Evolutionary conservation across 139 green algal species (phyloP), one percentile per base, ranked within the genome.

Genomic region (Haematococcus lacustris): DNA sequence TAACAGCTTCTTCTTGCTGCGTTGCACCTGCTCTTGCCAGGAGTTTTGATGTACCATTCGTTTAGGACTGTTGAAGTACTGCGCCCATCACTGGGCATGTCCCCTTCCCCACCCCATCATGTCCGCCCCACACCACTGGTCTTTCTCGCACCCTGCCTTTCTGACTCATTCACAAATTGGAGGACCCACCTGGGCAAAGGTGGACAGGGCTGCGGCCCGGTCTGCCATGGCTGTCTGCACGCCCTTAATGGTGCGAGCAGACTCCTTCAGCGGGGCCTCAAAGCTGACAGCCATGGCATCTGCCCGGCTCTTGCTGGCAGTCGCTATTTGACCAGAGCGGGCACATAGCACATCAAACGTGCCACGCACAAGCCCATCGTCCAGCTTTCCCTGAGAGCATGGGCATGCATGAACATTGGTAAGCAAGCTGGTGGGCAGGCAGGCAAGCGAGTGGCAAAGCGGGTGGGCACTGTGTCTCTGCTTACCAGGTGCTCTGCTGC

Each of bases 201-300:
- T 39, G 0, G 76, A 60, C 67, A 96, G 78, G 5, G 89, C 87
- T 0, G 73, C 51, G 4, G 80, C 71, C 2, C 92, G 64, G 80
- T 93, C 89, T 1, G 70, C 71, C 78, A 94, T 93, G 32, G 85
- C 83, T 13, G 74, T 73, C 71, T 91, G 87, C 43, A 89, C 87
- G 26, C 73, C 81, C 68, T 83, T 84, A 37, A 94, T 86, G 38
- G 77, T 83, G 9, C 89, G 83, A 28, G 86, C 81, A 66, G 82
- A 88, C 77, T 98, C 93, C 70, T 92, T 93, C 30, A 98, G 78
- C 0, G 93, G 93, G 0, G 88, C 88, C 77, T 95, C 91, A 73
- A 98, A 96, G 28, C 71, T 76, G 9, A 39, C 39, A 0, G 50
- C 71, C 61, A 92, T 73, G 4, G 43, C 64, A 40, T 83, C 71